phyloP scores from a whole-genome alignment of 768 basidiomycete species.

The Coprinopsis strossmayeri region DNA sequence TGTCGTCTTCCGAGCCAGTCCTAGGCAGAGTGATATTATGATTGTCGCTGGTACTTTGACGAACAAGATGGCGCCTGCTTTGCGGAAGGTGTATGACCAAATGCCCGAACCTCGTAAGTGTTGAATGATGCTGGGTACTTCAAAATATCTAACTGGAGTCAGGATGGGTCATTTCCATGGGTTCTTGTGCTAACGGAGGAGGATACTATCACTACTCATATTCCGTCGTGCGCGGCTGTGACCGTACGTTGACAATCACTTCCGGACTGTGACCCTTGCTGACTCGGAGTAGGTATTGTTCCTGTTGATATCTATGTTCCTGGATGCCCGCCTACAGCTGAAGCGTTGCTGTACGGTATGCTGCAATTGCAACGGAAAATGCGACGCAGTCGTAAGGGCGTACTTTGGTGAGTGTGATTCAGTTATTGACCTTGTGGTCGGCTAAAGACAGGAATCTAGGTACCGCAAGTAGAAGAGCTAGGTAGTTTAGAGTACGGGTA shows the following conservation, averaged over 20 bases:
- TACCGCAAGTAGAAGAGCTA: constrained; percentile 47
- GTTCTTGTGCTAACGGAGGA: constrained; percentile 97
- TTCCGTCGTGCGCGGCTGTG: constrained; percentile 96
- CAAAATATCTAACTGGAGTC: background rate
- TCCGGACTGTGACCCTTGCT: constrained; percentile 4
- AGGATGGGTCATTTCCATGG: constrained; percentile 99
- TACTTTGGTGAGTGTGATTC: constrained; percentile 75
- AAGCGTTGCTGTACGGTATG: constrained; percentile 95
- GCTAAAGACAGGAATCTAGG: no score
- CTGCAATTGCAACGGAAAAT: constrained; percentile 96
- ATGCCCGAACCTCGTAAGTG: constrained; percentile 93
- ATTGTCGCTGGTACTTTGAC: constrained; percentile 98
- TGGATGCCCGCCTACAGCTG: constrained; percentile 92
- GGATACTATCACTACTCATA: constrained; percentile 99
- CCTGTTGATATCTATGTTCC: constrained; percentile 99
- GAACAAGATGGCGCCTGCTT: constrained; percentile 99
- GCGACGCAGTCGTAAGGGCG: constrained; percentile 79
- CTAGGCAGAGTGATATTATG: constrained; percentile 96
- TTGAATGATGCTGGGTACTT: background rate
- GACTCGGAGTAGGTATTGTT: constrained; percentile 66
- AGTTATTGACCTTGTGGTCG: no score
- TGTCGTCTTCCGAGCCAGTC: constrained; percentile 98
- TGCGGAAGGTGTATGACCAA: constrained; percentile 95
- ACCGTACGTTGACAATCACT: constrained; percentile 52
- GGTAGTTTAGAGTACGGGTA: no score